Conservation (phyloP, 495 filamentous ascomycete species). For the Penicillium antarcticum region DNA sequence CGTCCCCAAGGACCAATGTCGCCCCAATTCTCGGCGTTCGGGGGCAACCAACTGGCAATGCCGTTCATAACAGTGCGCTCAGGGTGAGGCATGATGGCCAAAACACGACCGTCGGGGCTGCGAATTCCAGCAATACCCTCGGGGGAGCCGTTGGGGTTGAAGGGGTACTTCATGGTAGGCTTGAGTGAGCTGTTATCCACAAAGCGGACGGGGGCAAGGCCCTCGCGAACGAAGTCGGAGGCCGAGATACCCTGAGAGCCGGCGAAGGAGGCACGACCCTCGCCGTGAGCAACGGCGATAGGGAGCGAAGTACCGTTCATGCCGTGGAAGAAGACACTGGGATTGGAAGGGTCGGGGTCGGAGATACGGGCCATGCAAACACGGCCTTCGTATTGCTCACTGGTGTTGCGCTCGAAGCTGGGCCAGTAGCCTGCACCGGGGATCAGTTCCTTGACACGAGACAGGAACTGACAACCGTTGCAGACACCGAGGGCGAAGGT, state of each 20-base stretch:
- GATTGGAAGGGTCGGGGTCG: constrained; percentile 51
- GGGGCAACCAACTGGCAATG: constrained; percentile 72
- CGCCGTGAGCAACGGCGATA: constrained; percentile 87
- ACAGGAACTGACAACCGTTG: constrained; percentile 97
- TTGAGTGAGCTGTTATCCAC: constrained; percentile 71
- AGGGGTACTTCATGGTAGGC: constrained; percentile 80
- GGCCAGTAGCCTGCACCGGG: constrained; percentile 86
- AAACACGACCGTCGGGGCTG: constrained; percentile 75
- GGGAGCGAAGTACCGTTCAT: constrained; percentile 84
- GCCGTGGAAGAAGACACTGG: constrained; percentile 88
- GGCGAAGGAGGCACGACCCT: constrained; percentile 81
- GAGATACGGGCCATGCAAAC: constrained; percentile 82
- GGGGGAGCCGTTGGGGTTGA: constrained; percentile 90
- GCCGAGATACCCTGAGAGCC: constrained; percentile 33
- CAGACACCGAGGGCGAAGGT: constrained; percentile 95
- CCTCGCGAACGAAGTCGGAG: constrained; percentile 53
- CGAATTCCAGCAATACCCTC: constrained; percentile 81
- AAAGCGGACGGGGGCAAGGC: constrained; percentile 72
- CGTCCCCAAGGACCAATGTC: constrained; percentile 86
- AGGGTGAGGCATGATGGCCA: constrained; percentile 96
- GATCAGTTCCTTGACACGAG: constrained; percentile 76
- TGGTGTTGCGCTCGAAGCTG: constrained; percentile 77
- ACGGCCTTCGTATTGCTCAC: constrained; percentile 90
- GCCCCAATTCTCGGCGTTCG: constrained; percentile 67
- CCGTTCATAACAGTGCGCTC: constrained; percentile 87